A percentile compares a stretch with the other conserved stretches of the same genome.
Evolutionary conservation across 352 stramenopile genomes (phyloP).

Genomic region (Lagenidium giganteum): DNA sequence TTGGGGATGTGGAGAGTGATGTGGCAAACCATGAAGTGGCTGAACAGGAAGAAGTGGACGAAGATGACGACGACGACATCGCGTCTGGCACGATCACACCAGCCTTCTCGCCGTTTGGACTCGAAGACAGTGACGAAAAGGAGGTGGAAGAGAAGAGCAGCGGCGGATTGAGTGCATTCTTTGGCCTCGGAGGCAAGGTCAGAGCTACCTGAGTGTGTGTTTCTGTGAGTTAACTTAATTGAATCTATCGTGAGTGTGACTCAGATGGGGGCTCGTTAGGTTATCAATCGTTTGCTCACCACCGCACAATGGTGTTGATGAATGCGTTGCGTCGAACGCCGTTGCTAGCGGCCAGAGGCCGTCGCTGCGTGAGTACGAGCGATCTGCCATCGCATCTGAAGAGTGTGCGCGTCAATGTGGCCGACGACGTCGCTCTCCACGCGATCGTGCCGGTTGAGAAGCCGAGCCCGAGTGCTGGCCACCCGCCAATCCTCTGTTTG

Average conservation of each 20-base stretch:
- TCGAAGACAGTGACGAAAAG: slow-evolving; percentile 5
- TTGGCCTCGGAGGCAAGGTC: too few relatives aligned
- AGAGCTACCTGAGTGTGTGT: not conserved
- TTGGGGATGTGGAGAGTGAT: not conserved
- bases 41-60: slow-evolving; percentile 18
- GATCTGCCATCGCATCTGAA: slow-evolving; percentile 10
- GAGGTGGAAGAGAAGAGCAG: slow-evolving; percentile 1
- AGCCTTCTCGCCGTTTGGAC: slow-evolving; percentile 17
- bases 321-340: not conserved
- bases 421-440: slow-evolving; percentile 35
- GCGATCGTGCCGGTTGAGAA: slow-evolving; percentile 24
- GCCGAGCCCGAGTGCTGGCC: slow-evolving; percentile 5
- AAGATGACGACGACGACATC: slow-evolving; percentile 12
- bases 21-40: not conserved
- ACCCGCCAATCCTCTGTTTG: slow-evolving; percentile 54
- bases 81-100: slow-evolving; percentile 19
- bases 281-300: not conserved
- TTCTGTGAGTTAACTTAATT: slow-evolving; percentile 4
- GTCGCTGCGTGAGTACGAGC: not conserved
- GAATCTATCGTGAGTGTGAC: slow-evolving; percentile 3
- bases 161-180: too few relatives aligned
- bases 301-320: not conserved
- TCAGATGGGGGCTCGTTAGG: slow-evolving; percentile 1
- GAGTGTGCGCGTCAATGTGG: slow-evolving; percentile 32
- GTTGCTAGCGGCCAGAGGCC: not conserved